phyloP scores from a whole-genome alignment of 345 rosid species.

The Aegle marmelos region DNA sequence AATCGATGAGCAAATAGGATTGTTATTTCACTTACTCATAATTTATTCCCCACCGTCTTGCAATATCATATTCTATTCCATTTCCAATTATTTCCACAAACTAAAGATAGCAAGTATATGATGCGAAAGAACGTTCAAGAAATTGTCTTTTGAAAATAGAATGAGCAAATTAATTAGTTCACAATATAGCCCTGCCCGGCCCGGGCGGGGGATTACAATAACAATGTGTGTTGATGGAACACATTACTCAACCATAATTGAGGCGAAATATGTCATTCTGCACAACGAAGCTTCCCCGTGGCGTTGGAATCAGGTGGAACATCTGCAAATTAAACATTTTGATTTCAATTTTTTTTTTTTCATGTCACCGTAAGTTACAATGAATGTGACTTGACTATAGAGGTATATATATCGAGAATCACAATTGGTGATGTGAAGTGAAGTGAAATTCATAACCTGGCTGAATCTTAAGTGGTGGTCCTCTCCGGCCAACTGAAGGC shows the following conservation, averaged over 20 bases:
- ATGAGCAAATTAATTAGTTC: too few relatives aligned
- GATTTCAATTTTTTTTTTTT: neutral
- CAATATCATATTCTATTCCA: neutral
- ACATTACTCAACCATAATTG: slow-evolving; percentile 50
- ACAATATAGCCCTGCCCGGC: too few relatives aligned
- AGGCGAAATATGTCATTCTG: slow-evolving; percentile 89
- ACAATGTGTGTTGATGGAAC: neutral
- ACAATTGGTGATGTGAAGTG: too few relatives aligned
- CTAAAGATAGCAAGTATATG: too few relatives aligned
- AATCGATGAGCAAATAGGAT: neutral
- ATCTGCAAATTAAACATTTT: slow-evolving; percentile 38
- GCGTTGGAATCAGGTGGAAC: slow-evolving; percentile 63
- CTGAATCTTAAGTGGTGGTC: slow-evolving; percentile 67
- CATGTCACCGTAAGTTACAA: neutral
- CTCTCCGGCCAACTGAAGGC: slow-evolving; percentile 67
- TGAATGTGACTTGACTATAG: neutral
- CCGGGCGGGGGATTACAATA: too few relatives aligned
- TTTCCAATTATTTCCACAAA: too few relatives aligned
- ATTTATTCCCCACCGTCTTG: neutral
- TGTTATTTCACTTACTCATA: neutral
- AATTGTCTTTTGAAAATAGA: too few relatives aligned
- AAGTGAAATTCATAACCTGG: slow-evolving; percentile 46
- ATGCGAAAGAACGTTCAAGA: too few relatives aligned
- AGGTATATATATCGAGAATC: too few relatives aligned
- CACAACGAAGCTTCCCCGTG: slow-evolving; percentile 58